Evolutionary conservation across 495 filamentous ascomycete genomes (phyloP), one percentile per base, ranked within the genome.

Genomic region (Lepidopterella palustris): DNA sequence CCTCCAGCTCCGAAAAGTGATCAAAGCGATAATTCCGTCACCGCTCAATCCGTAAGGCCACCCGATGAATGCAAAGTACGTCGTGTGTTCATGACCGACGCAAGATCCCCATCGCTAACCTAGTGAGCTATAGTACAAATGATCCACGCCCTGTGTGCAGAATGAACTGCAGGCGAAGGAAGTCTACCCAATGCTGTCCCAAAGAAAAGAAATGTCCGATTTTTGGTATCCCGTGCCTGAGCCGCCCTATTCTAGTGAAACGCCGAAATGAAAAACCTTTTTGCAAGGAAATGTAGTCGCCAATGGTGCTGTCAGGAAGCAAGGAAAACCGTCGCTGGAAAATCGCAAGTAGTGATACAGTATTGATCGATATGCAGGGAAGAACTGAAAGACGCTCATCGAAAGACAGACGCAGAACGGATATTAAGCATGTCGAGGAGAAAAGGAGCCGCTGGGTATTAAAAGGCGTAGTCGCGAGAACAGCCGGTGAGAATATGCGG

Each of bases 151-250:
- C 26, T 11, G n/a, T 11, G 23, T 58, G 60, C 60, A 54, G 55
- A 57, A 48, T 52, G 64, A 67, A 59, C 51, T 28, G 64, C 64
- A 53, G 61, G 61, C 58, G 35, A 56, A 45, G 55, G 55, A 62
- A 57, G 5, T 67, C 64, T 67, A 67, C 53, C 64, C 53, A 39
- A 67, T 61, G 64, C 57, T 55, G 45, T 23, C 55, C 61, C 29
- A 31, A 18, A 39, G 63, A 57, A 63, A 55, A 18, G 60, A 26
- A 62, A 64, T 61, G 13, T 42, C 65, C 45, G 53, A 58, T 65
- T 67, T 61, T 64, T 63, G 60, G 57, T 64, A 64, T 64, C 64
- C 61, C 49, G 32, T 67, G 58, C 64, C 64, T 63, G 61, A 60
- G 64, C 61, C 61, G 49, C 35, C 65, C 58, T 52, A 55, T 23